Base-by-base conservation (phyloP, 345 rosid species). In the Hevea brasiliensis region DNA sequence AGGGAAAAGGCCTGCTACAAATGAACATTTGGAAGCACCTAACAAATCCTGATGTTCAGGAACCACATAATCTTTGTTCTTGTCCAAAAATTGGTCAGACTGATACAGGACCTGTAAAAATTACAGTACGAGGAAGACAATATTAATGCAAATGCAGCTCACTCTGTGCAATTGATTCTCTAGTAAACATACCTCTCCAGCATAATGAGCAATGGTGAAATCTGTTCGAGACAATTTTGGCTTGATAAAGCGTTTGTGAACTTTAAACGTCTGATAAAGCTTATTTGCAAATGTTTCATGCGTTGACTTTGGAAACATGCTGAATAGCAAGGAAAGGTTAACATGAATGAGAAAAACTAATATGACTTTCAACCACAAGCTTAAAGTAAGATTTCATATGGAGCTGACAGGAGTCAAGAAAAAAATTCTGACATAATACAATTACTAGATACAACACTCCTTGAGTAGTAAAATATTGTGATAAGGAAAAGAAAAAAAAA, bases 271-370 rank as follows among this genome's bases (percentile, higher is more conserved):
- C 88, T 95, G 99, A 77, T 92, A 92, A 35, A 95, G 94, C 89
- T 89, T 95, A 74, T 92, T 90, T 1, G 98, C 74, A 81, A 95
- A 95, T 60, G 99, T 95, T 81, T 95, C 99, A 51, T 95, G 99
- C 6, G 99, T 95, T 68, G 99, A 95, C 85, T 95, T 94, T 12
- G 99, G 99, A 77, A 95, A 95, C 99, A 95, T 95, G 77, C 99
- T 95, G 89, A 69, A 86, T 76, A 77, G n/a, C 20, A 71, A 58
- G 48, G 18, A 32, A 61, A 41, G 32, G 21, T 70, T 61, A 79
- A 75, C 50, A 71, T 60, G 13, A 65, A 59, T 47, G 57, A 76
- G 27, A 78, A 41, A 71, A 70, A 41, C 61, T 7, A 75, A 44
- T 17, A 32, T 61, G 37, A 56, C 42, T 72, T 51, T 26, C 41